phyloP scores from a whole-genome alignment of 345 rosid species.

The Abelmoschus esculentus region DNA sequence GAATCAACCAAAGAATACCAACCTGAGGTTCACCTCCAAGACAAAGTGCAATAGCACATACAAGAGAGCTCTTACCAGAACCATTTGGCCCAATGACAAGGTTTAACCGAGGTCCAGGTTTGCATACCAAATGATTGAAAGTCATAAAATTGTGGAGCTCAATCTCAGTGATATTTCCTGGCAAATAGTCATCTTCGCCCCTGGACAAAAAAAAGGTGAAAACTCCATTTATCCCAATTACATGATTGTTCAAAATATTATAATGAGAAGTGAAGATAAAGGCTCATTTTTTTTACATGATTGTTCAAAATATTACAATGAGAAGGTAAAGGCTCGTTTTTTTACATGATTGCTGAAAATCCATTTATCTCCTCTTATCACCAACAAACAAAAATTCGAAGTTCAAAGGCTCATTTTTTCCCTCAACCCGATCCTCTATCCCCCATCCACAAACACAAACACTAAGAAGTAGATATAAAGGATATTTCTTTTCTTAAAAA shows the following conservation, averaged over 20 bases:
- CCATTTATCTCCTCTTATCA: background rate
- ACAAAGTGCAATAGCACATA: conserved; percentile 92
- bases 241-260: background rate
- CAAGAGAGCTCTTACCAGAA: conserved; percentile 86
- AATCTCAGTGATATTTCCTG: conserved; percentile 77
- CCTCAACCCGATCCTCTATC: too few relatives aligned
- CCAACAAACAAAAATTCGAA: background rate
- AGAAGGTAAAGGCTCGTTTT: too few relatives aligned
- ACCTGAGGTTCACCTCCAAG: conserved; percentile 94
- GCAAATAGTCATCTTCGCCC: conserved; percentile 84
- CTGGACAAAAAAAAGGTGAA: conserved; percentile 26
- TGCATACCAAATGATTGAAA: conserved; percentile 62
- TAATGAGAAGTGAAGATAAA: too few relatives aligned
- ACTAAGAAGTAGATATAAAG: background rate
- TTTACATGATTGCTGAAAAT: too few relatives aligned
- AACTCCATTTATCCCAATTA: background rate
- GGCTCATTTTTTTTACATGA: too few relatives aligned
- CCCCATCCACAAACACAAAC: too few relatives aligned
- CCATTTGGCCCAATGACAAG: conserved; percentile 96
- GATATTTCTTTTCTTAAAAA: background rate
- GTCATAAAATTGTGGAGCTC: conserved; percentile 93
- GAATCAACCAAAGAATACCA: conserved; percentile 9
- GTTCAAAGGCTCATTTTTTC: background rate
- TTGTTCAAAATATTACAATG: too few relatives aligned
- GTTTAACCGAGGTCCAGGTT: conserved; percentile 81